Base-by-base conservation (phyloP, 2,329 filamentous ascomycete species). In the Claviceps spartinae region DNA sequence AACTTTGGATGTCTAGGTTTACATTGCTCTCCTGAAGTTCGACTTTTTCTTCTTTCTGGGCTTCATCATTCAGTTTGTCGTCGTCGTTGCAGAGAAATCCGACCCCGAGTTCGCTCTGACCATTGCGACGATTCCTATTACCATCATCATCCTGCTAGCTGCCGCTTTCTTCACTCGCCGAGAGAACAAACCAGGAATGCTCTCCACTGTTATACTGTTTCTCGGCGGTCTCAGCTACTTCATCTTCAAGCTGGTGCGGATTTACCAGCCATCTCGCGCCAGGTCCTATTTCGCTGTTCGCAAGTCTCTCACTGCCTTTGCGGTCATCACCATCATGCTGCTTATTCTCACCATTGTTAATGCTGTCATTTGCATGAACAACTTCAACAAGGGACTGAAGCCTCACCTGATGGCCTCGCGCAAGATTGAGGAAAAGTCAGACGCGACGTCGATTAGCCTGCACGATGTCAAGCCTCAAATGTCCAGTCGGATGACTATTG, bases 41-140 rank as follows among this genome's bases (percentile, higher is more conserved):
- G 93, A 98, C 71, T 97, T 98, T 71, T 98, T 98, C 81, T 97
- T 98, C 76, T 98, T 98, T 77, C 81, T 98, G 49, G 93, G 91
- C 51, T 98, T 98, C 68, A 97, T 93, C 6, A 88, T 98, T 47
- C 93, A 98, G 65, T 98, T 98, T 68, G 79, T 97, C 51, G 91
- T 98, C 60, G 86, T 97, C 54, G 89, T 98, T 54, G 83, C 80
- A 45, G 73, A 75, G 45, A 78, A 74, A 54, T 77, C 77, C 47
- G 78, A 84, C 56, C 73, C 81, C 61, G 93, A 98, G 67, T 88
- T 93, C 61, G 85, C 79, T 51, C 75, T 97, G 50, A 98, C 94
- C 7, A 82, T 93, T 47, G 86, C 85, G 55, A 93, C 91, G 26
- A 86, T 98, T 50, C 90, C 90, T 36, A 77, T 97, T 62, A 97